These are phyloP conservation scores for Blastobotrys robertii DNA, from an alignment of 805 yeast species.

Conservation along the genomic window DNA sequence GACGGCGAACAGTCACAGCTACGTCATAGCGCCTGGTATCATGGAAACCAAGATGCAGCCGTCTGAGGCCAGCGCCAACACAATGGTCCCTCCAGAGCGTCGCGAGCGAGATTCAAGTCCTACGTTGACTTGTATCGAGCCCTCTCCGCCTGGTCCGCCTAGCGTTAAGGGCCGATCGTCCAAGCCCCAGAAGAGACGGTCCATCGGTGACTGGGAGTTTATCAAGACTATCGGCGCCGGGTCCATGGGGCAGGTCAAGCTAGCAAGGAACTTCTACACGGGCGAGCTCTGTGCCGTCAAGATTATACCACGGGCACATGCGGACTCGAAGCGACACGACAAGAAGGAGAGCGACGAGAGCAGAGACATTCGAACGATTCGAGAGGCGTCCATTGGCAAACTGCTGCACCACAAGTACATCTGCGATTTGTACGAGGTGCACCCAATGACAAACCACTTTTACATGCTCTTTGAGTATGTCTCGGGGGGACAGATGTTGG, in stretches of 20 bases:
- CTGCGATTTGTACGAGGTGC: constrained; percentile 85
- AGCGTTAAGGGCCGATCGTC: not conserved
- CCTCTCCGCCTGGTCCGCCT: constrained; percentile 2
- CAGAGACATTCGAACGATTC: constrained; percentile 81
- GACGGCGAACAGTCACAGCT: too few species aligned
- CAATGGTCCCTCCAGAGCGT: not conserved
- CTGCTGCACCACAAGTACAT: constrained; percentile 86
- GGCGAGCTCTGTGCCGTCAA: constrained; percentile 73
- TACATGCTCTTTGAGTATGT: constrained; percentile 96
- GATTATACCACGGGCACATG: constrained; percentile 83
- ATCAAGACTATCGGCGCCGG: constrained; percentile 95
- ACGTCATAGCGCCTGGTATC: too few species aligned
- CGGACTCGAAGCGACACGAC: constrained; percentile 42
- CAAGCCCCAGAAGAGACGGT: constrained; percentile 44
- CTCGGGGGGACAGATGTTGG: constrained; percentile 95
- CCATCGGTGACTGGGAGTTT: constrained; percentile 96
- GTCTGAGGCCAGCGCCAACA: not conserved
- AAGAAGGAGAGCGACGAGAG: constrained; percentile 50
- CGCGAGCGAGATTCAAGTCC: not conserved
- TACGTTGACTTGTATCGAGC: constrained; percentile 5
- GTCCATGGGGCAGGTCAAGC: constrained; percentile 96
- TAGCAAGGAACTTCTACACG: constrained; percentile 78
- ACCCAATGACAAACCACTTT: constrained; percentile 92
- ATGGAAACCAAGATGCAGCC: not conserved
- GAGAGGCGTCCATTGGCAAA: constrained; percentile 93